Percentiles rank a stretch among this genome's conserved stretches.
phyloP scores from a whole-genome alignment of 257 asterid genomes.

The Solanum rostratum region DNA sequence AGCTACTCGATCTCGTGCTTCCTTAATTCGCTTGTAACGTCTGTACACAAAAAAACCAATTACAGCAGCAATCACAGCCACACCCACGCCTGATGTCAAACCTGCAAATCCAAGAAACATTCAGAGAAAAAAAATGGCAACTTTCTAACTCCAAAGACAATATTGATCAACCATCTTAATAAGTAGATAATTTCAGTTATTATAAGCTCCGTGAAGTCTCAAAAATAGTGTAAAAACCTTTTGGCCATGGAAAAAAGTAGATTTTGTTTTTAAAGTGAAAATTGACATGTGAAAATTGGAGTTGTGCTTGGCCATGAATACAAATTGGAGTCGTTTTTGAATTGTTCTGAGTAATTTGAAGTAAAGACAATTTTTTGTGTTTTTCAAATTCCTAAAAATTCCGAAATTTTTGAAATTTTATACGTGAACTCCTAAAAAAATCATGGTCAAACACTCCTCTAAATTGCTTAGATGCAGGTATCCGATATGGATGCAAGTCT shows the following conservation, averaged over 20 bases:
- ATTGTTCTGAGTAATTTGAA: too few relatives aligned
- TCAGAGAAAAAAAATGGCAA: not conserved
- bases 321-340: too few relatives aligned
- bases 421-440: too few relatives aligned
- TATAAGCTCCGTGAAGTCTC: not conserved
- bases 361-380: too few relatives aligned
- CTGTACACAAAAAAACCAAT: constrained; percentile 37
- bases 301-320: too few relatives aligned
- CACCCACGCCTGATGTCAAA: constrained; percentile 45
- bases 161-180: not conserved
- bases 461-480: not conserved
- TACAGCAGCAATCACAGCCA: constrained; percentile 24
- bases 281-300: too few relatives aligned
- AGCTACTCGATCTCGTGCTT: constrained; percentile 46
- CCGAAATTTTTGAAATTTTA: too few relatives aligned
- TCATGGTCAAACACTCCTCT: too few relatives aligned
- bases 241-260: too few relatives aligned
- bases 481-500: not conserved
- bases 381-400: too few relatives aligned
- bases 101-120: constrained; percentile 30
- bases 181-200: not conserved
- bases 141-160: not conserved
- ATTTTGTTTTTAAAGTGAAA: too few relatives aligned
- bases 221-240: not conserved
- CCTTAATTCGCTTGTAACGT: constrained; percentile 42